Conservation (phyloP, 305 asterid genomes). For the Fraxinus sp. region DNA sequence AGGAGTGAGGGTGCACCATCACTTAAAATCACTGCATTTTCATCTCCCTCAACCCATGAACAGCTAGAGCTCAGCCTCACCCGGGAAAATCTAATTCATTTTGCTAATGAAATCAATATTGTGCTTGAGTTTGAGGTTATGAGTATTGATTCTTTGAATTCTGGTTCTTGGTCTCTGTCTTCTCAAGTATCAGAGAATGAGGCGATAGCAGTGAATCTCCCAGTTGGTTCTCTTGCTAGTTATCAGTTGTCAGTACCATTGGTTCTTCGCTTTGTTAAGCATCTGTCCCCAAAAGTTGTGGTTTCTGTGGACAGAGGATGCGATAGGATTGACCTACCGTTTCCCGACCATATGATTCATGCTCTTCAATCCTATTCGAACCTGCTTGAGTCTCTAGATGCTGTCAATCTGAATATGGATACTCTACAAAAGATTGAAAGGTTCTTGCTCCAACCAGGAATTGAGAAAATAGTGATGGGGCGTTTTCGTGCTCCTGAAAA, state of each 20-base stretch:
- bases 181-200: slow-evolving; percentile 27
- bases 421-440: slow-evolving; percentile 46
- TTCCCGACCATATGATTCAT: slow-evolving; percentile 43
- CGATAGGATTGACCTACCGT: slow-evolving; percentile 46
- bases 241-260: slow-evolving; percentile 33
- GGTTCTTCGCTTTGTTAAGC: slow-evolving; percentile 47
- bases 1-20: slow-evolving; percentile 26
- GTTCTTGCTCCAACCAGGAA: slow-evolving; percentile 48
- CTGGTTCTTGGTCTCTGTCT: slow-evolving; percentile 30
- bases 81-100: slow-evolving; percentile 48
- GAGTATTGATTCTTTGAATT: slow-evolving; percentile 38
- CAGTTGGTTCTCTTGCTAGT: slow-evolving; percentile 32
- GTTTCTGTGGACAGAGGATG: slow-evolving; percentile 51
- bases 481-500: slow-evolving; percentile 33
- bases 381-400: slow-evolving; percentile 57
- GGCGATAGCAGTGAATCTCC: slow-evolving; percentile 50
- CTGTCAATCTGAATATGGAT: slow-evolving; percentile 35
- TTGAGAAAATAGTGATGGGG: slow-evolving; percentile 39
- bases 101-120: slow-evolving; percentile 45
- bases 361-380: slow-evolving; percentile 41
- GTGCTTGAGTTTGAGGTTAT: slow-evolving; percentile 41
- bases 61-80: slow-evolving; percentile 45
- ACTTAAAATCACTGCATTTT: slow-evolving; percentile 49
- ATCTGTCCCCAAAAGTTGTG: slow-evolving; percentile 46
- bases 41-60: slow-evolving; percentile 39